Conservation (phyloP, 2,329 filamentous ascomycete species). For the Alternaria incomplexa region DNA sequence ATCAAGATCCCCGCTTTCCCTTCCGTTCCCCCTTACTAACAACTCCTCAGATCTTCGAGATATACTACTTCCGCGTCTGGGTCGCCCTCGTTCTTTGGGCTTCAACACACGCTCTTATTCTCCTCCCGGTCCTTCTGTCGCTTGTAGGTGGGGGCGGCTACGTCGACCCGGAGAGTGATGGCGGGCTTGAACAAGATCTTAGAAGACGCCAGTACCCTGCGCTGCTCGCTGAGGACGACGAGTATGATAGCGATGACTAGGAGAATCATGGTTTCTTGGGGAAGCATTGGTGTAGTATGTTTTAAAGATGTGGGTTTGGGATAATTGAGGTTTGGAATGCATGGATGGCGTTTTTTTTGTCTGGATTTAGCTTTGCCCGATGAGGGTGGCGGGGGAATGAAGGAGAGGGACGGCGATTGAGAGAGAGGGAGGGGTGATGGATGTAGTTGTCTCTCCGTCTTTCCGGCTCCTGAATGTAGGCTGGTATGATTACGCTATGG, state of each 20-base stretch:
- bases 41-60: constrained; percentile 78
- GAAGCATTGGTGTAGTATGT: neutral
- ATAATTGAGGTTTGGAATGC: neutral
- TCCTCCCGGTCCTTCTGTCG: constrained; percentile 87
- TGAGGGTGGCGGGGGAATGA: too few species aligned
- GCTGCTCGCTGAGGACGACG: constrained; percentile 73
- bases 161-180: constrained; percentile 83
- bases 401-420: too few species aligned
- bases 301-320: neutral
- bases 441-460: neutral
- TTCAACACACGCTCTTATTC: constrained; percentile 84
- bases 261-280: neutral
- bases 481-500: neutral
- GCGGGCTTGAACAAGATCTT: constrained; percentile 88
- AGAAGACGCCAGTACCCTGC: constrained; percentile 79
- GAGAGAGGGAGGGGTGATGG: too few species aligned
- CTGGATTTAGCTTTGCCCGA: neutral
- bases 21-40: neutral
- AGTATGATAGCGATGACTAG: constrained; percentile 62
- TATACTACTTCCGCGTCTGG: constrained; percentile 99
- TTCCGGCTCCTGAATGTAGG: neutral
- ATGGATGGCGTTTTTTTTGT: neutral
- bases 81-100: constrained; percentile 89
- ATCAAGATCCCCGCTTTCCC: too few species aligned
- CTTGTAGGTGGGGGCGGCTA: constrained; percentile 84